phyloP scores from a whole-genome alignment of 257 asterid genomes.

The Nyctanthes arbortristis region DNA sequence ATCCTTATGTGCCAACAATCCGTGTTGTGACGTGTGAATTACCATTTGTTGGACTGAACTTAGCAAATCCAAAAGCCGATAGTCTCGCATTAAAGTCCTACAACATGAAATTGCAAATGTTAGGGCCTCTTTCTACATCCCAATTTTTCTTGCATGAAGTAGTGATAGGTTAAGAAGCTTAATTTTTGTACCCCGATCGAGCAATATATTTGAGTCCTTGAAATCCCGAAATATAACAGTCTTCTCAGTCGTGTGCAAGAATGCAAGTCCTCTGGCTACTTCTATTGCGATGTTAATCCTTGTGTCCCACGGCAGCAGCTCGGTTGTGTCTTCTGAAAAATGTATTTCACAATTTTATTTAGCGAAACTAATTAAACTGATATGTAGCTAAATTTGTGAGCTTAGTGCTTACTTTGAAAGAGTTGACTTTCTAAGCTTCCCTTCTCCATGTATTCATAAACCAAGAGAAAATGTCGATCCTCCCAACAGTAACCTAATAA shows the following conservation, averaged over 20 bases:
- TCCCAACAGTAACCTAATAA: conserved; percentile 14
- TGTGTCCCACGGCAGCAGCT: conserved; percentile 17
- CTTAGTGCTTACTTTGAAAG: not conserved
- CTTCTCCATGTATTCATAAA: conserved; percentile 24
- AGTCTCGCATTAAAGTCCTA: conserved; percentile 24
- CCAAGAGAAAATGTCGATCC: conserved; percentile 12
- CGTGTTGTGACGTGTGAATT: conserved; percentile 17
- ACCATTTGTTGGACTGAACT: conserved; percentile 5
- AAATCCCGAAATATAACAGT: too few relatives aligned
- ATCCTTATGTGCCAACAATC: conserved; percentile 24
- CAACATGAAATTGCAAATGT: not conserved
- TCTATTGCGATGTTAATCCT: conserved; percentile 20
- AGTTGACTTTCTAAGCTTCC: conserved; percentile 15
- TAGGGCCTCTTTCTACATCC: too few relatives aligned
- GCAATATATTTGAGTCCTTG: conserved; percentile 20
- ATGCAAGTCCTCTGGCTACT: too few relatives aligned
- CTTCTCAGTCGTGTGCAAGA: too few relatives aligned
- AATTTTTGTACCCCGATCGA: conserved; percentile 17
- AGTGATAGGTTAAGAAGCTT: not conserved
- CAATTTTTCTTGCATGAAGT: too few relatives aligned
- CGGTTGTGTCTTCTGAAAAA: conserved; percentile 2
- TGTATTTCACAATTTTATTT: too few relatives aligned
- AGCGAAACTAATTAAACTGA: too few relatives aligned
- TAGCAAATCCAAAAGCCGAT: conserved; percentile 27
- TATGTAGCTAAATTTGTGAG: too few relatives aligned